Evolutionary conservation across 768 basidiomycete species (phyloP).

Genomic region (Leccinum incarnatum): DNA sequence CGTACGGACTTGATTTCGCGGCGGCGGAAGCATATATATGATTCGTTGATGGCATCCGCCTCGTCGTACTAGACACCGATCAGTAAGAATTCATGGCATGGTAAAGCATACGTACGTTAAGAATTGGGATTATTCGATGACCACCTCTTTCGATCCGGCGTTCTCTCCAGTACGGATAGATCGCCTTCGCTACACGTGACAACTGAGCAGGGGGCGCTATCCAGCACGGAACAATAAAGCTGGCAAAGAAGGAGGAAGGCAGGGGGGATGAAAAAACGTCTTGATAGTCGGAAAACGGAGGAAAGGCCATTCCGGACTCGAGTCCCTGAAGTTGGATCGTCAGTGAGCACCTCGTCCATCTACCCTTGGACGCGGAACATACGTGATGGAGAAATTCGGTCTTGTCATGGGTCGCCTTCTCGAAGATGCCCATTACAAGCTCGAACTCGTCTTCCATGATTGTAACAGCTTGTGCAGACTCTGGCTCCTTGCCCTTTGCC

Average conservation of each 20-base stretch:
- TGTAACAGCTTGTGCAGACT: constrained; percentile 55
- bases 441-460: constrained; percentile 94
- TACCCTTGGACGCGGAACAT: constrained; percentile 30
- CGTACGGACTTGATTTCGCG: constrained; percentile 92
- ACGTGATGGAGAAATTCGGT: constrained; percentile 90
- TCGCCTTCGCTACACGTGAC: constrained; percentile 62
- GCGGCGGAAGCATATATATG: constrained; percentile 95
- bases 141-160: constrained; percentile 79
- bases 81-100: not conserved
- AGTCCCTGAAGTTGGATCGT: constrained; percentile 43
- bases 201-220: constrained; percentile 62
- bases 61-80: constrained; percentile 67
- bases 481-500: constrained; percentile 82
- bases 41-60: constrained; percentile 83
- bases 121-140: constrained; percentile 77
- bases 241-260: constrained; percentile 62
- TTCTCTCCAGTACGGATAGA: constrained; percentile 91
- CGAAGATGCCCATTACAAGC: constrained; percentile 91
- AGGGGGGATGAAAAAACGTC: constrained; percentile 62
- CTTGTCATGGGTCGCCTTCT: constrained; percentile 86
- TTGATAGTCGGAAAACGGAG: constrained; percentile 71
- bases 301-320: constrained; percentile 66
- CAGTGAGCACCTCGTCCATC: not conserved
- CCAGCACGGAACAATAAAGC: constrained; percentile 64
- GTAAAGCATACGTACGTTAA: constrained; percentile 63